Evolutionary conservation across 352 stramenopile genomes (phyloP).

Genomic region (Globisporangium perplexum): DNA sequence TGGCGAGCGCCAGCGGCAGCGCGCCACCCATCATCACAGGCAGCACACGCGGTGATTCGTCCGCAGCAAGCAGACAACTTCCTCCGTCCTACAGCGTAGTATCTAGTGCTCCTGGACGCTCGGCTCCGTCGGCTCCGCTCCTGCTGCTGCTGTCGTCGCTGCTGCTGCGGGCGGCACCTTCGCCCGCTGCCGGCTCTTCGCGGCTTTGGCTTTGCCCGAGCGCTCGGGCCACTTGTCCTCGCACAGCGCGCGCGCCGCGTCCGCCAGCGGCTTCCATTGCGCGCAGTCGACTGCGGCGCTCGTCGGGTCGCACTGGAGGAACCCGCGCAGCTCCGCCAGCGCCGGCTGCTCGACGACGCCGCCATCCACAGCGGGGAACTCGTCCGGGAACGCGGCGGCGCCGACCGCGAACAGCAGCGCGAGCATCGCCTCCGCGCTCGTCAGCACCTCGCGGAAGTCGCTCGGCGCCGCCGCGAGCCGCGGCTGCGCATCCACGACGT

Average conservation of each 20-base stretch:
- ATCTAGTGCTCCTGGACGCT: too few relatives aligned
- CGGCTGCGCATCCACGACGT: slow-evolving; percentile 33
- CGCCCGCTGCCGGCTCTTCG: slow-evolving; percentile 22
- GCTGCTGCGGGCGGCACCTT: slow-evolving; percentile 10
- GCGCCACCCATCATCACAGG: too few relatives aligned
- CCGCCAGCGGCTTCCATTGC: slow-evolving; percentile 31
- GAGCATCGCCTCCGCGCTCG: slow-evolving; percentile 36
- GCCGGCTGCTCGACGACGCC: slow-evolving; percentile 9
- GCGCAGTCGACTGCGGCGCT: too few relatives aligned
- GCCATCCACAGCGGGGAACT: slow-evolving; percentile 21
- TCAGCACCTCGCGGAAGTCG: slow-evolving; percentile 22
- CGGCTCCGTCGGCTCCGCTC: too few relatives aligned
- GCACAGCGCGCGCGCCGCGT: slow-evolving; percentile 38
- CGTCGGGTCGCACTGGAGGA: too few relatives aligned
- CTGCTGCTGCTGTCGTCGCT: neutral
- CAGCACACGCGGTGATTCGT: too few relatives aligned
- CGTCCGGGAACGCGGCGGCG: slow-evolving; percentile 12
- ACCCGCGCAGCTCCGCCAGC: neutral
- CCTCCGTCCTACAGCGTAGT: too few relatives aligned
- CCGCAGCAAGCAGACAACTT: too few relatives aligned
- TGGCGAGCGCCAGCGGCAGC: too few relatives aligned
- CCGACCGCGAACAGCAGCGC: slow-evolving; percentile 33
- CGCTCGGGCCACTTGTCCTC: slow-evolving; percentile 66
- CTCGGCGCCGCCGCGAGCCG: slow-evolving; percentile 24
- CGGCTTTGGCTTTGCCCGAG: slow-evolving; percentile 30